Conservation (phyloP, 345 rosid species). For the Jatropha curcas region DNA sequence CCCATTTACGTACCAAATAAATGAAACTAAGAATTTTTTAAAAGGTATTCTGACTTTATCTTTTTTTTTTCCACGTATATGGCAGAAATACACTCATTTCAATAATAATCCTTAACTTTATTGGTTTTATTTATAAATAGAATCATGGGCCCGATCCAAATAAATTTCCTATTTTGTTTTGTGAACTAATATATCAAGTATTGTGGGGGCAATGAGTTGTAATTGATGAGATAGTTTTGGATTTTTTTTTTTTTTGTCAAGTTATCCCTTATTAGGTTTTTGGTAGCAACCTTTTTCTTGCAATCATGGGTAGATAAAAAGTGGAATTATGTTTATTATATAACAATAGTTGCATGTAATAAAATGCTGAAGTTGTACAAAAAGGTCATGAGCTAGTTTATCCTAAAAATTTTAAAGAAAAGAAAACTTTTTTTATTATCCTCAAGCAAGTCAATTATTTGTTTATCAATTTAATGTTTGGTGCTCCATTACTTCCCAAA, state of each 20-base stretch:
- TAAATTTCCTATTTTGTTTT: too few relatives aligned
- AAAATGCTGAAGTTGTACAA: not conserved
- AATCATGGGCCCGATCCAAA: too few relatives aligned
- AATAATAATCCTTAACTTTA: too few relatives aligned
- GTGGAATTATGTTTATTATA: not conserved
- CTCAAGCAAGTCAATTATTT: slow-evolving; percentile 3
- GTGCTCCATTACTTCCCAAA: not conserved
- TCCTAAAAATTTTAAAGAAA: not conserved
- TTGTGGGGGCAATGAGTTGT: not conserved
- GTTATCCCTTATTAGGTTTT: too few relatives aligned
- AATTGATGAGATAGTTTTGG: not conserved
- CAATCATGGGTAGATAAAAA: not conserved
- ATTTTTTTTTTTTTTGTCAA: too few relatives aligned
- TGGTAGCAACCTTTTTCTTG: not conserved
- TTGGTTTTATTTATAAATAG: too few relatives aligned
- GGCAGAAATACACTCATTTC: too few relatives aligned
- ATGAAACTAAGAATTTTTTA: too few relatives aligned
- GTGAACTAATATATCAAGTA: too few relatives aligned
- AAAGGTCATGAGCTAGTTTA: not conserved
- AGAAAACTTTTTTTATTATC: not conserved
- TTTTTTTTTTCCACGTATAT: too few relatives aligned
- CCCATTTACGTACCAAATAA: too few relatives aligned
- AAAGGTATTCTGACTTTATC: too few relatives aligned
- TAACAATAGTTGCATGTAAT: not conserved
- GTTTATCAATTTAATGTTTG: not conserved